These are phyloP conservation scores for Ceratocystiopsis minuta DNA, from an alignment of 2,329 filamentous ascomycete species.

Conservation along the genomic window DNA sequence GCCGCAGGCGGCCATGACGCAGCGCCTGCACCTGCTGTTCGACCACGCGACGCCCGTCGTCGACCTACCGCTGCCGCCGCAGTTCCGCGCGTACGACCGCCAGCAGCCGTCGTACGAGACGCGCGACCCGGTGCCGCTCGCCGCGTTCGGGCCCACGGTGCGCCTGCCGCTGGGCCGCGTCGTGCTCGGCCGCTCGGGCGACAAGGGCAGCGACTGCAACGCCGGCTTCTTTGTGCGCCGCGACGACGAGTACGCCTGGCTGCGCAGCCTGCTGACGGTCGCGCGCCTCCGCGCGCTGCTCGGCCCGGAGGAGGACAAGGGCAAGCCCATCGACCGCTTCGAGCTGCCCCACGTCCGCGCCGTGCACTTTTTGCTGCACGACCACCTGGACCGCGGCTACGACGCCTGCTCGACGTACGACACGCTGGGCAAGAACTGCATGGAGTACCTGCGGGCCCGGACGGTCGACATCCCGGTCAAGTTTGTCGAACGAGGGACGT, in stretches of 20 bases:
- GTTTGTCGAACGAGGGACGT: conserved; percentile 22
- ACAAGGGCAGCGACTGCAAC: conserved; percentile 21
- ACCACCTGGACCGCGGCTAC: conserved; percentile 26
- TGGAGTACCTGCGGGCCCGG: conserved; percentile 26
- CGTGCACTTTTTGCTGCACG: conserved; percentile 23
- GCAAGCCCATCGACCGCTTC: conserved; percentile 9
- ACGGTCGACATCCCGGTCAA: conserved; percentile 24
- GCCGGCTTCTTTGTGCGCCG: conserved; percentile 22
- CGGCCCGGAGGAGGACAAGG: conserved; percentile 9
- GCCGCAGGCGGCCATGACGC: conserved; percentile 12
- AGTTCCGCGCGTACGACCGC: conserved; percentile 8
- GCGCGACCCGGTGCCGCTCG: conserved; percentile 6
- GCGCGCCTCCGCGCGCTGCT: conserved; percentile 8
- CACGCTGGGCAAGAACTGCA: conserved; percentile 26
- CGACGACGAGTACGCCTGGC: conserved; percentile 22
- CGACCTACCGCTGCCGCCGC: conserved; percentile 10
- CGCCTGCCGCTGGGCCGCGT: conserved; percentile 15
- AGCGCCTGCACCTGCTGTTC: conserved; percentile 11
- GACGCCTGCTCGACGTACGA: conserved; percentile 25
- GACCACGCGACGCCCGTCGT: conserved; percentile 9
- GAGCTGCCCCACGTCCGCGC: conserved; percentile 7
- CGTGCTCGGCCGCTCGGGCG: conserved; percentile 20
- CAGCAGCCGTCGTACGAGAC: conserved; percentile 11
- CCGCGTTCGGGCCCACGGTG: conserved; percentile 11
- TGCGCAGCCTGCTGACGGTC: conserved; percentile 19